A percentile compares a stretch with the other conserved stretches of the same genome.
phyloP scores from a whole-genome alignment of 169 alveolate species.

The Eimeria falciformis region DNA sequence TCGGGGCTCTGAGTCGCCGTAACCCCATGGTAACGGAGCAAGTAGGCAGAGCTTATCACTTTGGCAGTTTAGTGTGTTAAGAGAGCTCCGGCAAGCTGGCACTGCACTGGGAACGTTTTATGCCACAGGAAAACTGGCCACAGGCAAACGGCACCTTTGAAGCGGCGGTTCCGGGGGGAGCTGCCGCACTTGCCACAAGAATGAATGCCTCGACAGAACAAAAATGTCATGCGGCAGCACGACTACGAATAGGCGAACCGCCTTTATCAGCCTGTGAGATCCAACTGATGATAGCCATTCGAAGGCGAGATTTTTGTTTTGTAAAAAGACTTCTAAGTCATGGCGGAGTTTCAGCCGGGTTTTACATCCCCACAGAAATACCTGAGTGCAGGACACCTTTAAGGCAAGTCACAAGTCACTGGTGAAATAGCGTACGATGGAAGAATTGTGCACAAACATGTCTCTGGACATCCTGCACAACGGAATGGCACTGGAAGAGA shows the following conservation, averaged over 20 bases:
- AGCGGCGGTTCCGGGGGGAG: no score
- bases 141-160: no score
- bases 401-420: constrained; percentile 17
- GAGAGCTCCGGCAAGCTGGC: no score
- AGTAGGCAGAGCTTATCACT: no score
- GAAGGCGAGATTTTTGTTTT: neutral
- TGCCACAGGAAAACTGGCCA: no score
- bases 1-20: no score
- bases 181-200: no score
- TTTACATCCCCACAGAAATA: constrained; percentile 7
- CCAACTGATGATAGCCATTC: constrained; percentile 28
- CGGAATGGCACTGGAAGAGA: neutral
- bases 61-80: no score
- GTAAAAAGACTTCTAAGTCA: constrained; percentile 1
- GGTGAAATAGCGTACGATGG: neutral
- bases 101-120: no score
- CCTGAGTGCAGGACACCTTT: constrained; percentile 41
- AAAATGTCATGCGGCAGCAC: no score
- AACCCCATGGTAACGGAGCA: no score
- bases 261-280: constrained; percentile 16
- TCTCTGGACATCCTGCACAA: neutral
- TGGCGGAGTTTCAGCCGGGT: neutral
- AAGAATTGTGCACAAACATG: neutral
- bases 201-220: no score
- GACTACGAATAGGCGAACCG: neutral